Evolutionary conservation across 352 stramenopile genomes (phyloP), one percentile per base, ranked within the genome.

Genomic region (Phytophthora melonis): DNA sequence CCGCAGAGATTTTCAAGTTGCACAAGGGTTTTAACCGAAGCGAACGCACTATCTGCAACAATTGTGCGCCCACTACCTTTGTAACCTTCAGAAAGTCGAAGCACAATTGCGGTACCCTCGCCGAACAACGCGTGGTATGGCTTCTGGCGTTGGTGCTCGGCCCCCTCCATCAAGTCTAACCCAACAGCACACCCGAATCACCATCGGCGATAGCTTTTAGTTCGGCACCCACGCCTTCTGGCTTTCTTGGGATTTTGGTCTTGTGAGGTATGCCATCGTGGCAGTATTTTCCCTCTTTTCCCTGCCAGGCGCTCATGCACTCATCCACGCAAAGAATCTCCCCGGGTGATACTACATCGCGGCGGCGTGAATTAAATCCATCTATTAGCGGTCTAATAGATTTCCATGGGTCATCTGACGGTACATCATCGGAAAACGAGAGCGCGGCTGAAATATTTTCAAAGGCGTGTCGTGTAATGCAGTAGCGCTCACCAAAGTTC

Each of bases 271-370:
- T 61, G 5, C 27, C 63, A 49, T 69, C 63, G 14, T 69, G 52
- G n/a, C 23, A 41, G 18, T 52, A 63, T 11, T 70, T 63, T 3
- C 14, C 19, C 34, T 70, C 41, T 39, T 16, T 34, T 19, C 63
- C 53, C 49, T 70, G 11, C 39, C 52, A 57, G 18, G 63, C 30
- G 9, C 4, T 25, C 63, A 69, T 69, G 7, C 39, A 63, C 19
- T 69, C 39, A 11, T 69, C 53, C 1, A 69, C 27, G n/a, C 62
- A 68, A 41, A 68, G 58, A 23, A 67, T 59, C 10, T 27, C 60
- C 16, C 49, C 47, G 13, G 50, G 50, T 21, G 36, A 59, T 10
- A 68, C 52, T 19, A 61, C 49, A n/a, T n/a, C n/a, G n/a, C n/a
- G n/a, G n/a, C n/a, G n/a, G n/a, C n/a, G n/a, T n/a, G n/a, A n/a